Conservation (phyloP, 2,329 filamentous ascomycete genomes). For the Polytolypa hystricis region DNA sequence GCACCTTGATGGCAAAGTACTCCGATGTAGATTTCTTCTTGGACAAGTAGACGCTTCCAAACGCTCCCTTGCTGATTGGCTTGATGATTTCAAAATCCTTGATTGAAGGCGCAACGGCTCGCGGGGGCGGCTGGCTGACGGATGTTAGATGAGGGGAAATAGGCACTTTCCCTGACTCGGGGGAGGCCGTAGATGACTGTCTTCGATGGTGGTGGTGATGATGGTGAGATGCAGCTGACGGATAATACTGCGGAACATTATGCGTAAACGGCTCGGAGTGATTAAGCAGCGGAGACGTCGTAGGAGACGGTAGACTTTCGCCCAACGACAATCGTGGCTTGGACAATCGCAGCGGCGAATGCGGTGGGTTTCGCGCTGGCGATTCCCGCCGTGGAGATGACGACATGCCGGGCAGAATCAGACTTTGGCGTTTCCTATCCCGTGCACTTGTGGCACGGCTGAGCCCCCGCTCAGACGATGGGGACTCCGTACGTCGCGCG, state of each 20-base stretch:
- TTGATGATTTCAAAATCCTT: conserved; percentile 99
- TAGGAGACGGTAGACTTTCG: conserved; percentile 60
- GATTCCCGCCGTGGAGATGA: conserved; percentile 82
- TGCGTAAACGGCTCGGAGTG: conserved; percentile 53
- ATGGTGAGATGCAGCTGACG: conserved; percentile 35
- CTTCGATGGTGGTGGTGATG: conserved; percentile 63
- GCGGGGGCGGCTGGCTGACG: conserved; percentile 69
- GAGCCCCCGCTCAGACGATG: conserved; percentile 74
- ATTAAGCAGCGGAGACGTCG: conserved; percentile 78
- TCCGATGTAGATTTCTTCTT: conserved; percentile 98
- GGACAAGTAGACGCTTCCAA: conserved; percentile 92
- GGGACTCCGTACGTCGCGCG: conserved; percentile 71
- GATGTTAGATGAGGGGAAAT: conserved; percentile 73
- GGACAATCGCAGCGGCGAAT: conserved; percentile 73
- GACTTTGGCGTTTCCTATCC: conserved; percentile 75
- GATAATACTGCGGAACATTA: conserved; percentile 42
- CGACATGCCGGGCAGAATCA: conserved; percentile 63
- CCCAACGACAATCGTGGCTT: conserved; percentile 62
- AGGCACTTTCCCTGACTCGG: conserved; percentile 55
- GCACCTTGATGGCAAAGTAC: conserved; percentile 95
- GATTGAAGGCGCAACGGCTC: conserved; percentile 86
- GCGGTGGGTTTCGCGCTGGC: conserved; percentile 68
- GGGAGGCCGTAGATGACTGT: conserved; percentile 83
- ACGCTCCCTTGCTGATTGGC: conserved; percentile 96
- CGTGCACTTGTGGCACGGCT: conserved; percentile 65